phyloP scores from a whole-genome alignment of 305 asterid genomes.

The Fraxinus paxiana region DNA sequence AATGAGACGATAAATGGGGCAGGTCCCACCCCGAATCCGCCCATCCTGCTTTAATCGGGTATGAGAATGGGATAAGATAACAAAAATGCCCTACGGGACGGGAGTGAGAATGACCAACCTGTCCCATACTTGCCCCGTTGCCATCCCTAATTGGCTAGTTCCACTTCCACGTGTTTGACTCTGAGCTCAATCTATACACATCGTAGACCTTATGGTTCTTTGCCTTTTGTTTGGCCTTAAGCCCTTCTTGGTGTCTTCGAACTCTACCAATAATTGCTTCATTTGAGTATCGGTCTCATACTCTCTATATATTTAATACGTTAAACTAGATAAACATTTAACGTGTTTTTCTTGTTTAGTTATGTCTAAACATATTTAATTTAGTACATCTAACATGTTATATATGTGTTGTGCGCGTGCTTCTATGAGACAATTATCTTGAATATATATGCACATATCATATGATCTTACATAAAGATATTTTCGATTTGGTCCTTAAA shows the following conservation, averaged over 20 bases:
- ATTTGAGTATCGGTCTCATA: background rate
- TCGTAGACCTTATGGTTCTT: background rate
- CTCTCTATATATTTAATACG: background rate
- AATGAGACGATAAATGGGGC: too few relatives aligned
- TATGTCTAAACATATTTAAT: too few relatives aligned
- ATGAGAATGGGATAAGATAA: too few relatives aligned
- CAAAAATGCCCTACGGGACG: too few relatives aligned
- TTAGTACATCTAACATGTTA: background rate
- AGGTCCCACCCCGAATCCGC: too few relatives aligned
- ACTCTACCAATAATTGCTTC: background rate
- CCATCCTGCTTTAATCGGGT: too few relatives aligned
- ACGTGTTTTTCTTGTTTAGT: background rate
- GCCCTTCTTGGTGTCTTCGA: background rate
- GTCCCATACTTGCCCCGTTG: too few relatives aligned
- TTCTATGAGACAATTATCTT: background rate
- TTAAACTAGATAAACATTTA: background rate
- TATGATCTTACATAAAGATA: background rate
- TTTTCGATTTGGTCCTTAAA: background rate
- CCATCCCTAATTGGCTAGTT: too few relatives aligned
- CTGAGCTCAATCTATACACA: background rate
- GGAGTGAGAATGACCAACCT: too few relatives aligned
- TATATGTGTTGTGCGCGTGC: background rate
- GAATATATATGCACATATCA: background rate
- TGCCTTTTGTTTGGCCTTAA: background rate
- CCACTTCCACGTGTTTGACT: too few relatives aligned